Percentiles rank a stretch among this genome's conserved stretches.
Evolutionary conservation across 2,329 filamentous ascomycete species (phyloP).

Genomic region (Acephala macrosclerotiorum): DNA sequence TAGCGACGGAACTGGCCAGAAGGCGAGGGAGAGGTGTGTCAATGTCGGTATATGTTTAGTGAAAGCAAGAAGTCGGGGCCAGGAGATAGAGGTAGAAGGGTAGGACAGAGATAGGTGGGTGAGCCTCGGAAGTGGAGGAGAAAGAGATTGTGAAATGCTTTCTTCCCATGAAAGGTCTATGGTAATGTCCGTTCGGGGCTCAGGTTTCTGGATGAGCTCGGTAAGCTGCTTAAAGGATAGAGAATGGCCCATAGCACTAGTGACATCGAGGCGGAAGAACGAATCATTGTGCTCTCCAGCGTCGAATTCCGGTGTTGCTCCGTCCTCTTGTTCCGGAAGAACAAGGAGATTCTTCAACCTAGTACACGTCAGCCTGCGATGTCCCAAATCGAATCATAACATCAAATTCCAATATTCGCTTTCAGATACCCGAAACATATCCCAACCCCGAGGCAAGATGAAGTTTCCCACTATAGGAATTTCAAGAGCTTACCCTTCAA

Average conservation of each 20-base stretch:
- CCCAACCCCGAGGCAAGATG: too few species aligned
- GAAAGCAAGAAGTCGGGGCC: constrained; percentile 65
- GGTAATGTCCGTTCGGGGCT: constrained; percentile 16
- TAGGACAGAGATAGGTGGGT: constrained; percentile 66
- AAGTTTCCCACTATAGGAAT: neutral
- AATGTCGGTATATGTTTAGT: constrained; percentile 59
- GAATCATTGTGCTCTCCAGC: constrained; percentile 50
- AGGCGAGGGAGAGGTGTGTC: constrained; percentile 67
- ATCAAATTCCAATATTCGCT: too few species aligned
- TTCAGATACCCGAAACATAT: too few species aligned
- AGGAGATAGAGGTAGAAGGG: constrained; percentile 52
- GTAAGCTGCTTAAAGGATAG: constrained; percentile 60
- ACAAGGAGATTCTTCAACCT: constrained; percentile 54
- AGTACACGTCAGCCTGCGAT: neutral
- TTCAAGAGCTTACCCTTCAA: constrained; percentile 47
- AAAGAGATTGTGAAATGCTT: constrained; percentile 31
- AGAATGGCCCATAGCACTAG: constrained; percentile 57
- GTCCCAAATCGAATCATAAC: neutral
- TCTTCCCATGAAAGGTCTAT: constrained; percentile 40
- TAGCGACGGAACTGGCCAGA: constrained; percentile 67
- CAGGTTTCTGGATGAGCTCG: constrained; percentile 50
- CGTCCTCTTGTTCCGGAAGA: constrained; percentile 43
- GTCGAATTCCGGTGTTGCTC: constrained; percentile 24
- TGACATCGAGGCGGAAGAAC: constrained; percentile 61
- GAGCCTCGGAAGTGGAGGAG: constrained; percentile 56